A percentile compares a stretch with the other conserved stretches of the same genome.
These are phyloP conservation scores for Viola pubescens DNA, from an alignment of 441 rosid species.

Conservation along the genomic window DNA sequence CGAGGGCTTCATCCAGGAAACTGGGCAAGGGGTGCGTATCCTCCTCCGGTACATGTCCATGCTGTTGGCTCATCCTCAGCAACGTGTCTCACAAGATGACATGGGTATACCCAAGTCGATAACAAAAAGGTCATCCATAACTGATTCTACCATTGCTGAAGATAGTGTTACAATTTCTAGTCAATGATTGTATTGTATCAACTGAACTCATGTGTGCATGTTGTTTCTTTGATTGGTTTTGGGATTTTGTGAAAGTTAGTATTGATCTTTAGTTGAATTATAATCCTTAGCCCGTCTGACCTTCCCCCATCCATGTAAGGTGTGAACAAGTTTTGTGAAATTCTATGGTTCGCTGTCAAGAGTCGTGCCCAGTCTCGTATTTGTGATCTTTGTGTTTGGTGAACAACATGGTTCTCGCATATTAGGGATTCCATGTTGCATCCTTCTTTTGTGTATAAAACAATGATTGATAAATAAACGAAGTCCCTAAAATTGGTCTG, in stretches of 20 bases:
- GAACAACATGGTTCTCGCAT: too few species aligned
- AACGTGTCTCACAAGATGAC: conserved; percentile 69
- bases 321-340: too few species aligned
- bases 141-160: conserved; percentile 41
- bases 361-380: too few species aligned
- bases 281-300: not conserved
- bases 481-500: too few species aligned
- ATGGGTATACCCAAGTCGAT: conserved; percentile 72
- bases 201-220: not conserved
- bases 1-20: conserved; percentile 81
- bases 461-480: too few species aligned
- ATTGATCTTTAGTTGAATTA: not conserved
- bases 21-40: conserved; percentile 63
- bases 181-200: conserved; percentile 26
- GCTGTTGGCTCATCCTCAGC: conserved; percentile 78
- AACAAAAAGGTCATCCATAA: conserved; percentile 40
- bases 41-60: conserved; percentile 60
- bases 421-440: too few species aligned
- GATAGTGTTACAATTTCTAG: conserved; percentile 36
- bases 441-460: too few species aligned
- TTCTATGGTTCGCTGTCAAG: too few species aligned
- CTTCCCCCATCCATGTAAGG: not conserved
- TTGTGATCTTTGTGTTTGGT: too few species aligned
- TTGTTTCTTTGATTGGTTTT: conserved; percentile 6
- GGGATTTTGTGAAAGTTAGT: not conserved